Evolutionary conservation across 1,284 basidiomycete species (phyloP), one percentile per base, ranked within the genome.

Genomic region (Naganishia liquefaciens): DNA sequence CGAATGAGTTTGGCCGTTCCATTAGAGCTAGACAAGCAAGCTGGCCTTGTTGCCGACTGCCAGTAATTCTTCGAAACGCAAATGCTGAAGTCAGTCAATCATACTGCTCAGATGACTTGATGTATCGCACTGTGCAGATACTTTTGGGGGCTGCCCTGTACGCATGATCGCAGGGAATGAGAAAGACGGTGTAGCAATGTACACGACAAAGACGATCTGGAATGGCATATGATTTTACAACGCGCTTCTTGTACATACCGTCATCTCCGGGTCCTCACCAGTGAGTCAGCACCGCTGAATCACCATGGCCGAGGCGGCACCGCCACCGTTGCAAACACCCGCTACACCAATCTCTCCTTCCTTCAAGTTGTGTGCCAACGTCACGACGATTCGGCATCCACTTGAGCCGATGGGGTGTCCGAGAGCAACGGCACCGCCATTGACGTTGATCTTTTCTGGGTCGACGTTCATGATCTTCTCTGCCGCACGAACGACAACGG

Each of bases 241-340:
- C 57, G 57, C 37, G 39, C 57, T 60, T 50, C 50, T 60, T 33
- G 57, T 60, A 60, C 57, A 60, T 37, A 40, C 43, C 37, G 37
- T 13, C 46, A 53, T 27, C 27, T 21, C 54, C 54, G n/a, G 19
- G 23, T 4, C 15, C 5, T 25, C 5, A 27, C 54, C 50, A 21
- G 39, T 40, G 25, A 65, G 54, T 62, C 55, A 65, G 44, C 50
- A 58, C 75, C 87, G 90, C 81, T 95, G 91, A 70, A 96, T 85
- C 70, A 96, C 84, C 72, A 96, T 84, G 50, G 93, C 91, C 62
- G 91, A 92, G 62, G 92, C 91, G 67, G 91, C 93, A 74, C 93
- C 93, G 76, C 93, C 90, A 70, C 94, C 94, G 78, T 99, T 99
- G 86, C 96, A 99, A 73, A 99, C 90, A 80, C 90, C 94, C 37